Percentiles rank a stretch among this genome's conserved stretches.
Conservation (phyloP, 345 rosid genomes). For the Dimocarpus longan region DNA sequence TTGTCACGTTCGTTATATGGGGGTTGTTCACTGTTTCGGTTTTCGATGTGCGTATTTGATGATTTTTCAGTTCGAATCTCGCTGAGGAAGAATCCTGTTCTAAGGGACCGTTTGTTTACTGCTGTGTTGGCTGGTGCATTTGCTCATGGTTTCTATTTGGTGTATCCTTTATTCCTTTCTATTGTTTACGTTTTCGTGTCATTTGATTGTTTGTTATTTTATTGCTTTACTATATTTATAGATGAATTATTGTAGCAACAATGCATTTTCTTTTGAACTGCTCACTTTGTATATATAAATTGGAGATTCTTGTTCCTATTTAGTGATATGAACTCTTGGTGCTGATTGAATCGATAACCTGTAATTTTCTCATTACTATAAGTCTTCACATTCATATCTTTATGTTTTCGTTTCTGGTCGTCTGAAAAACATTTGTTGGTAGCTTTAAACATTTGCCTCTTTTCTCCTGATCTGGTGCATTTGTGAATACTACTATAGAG, state of each 20-base stretch:
- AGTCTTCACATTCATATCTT: not conserved
- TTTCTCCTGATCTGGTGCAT: not conserved
- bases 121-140: constrained; percentile 82
- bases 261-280: constrained; percentile 10
- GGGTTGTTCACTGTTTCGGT: not conserved
- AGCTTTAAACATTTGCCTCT: not conserved
- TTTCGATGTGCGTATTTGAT: not conserved
- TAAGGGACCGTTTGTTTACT: constrained; percentile 84
- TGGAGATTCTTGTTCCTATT: constrained; percentile 17
- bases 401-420: not conserved
- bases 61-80: constrained; percentile 58
- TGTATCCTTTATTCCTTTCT: constrained; percentile 71
- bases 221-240: not conserved
- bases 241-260: constrained; percentile 5
- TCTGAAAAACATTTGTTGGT: not conserved
- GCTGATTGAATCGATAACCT: not conserved
- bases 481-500: not conserved
- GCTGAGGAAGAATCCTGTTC: constrained; percentile 71
- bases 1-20: not conserved
- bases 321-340: not conserved
- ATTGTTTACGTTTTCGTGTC: not conserved
- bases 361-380: not conserved
- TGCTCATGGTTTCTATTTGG: constrained; percentile 86
- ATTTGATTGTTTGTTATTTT: not conserved
- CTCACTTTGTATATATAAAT: constrained; percentile 5